Evolutionary conservation across 2,329 filamentous ascomycete species (phyloP), one percentile per base, ranked within the genome.

Genomic region (Fusarium napiforme): DNA sequence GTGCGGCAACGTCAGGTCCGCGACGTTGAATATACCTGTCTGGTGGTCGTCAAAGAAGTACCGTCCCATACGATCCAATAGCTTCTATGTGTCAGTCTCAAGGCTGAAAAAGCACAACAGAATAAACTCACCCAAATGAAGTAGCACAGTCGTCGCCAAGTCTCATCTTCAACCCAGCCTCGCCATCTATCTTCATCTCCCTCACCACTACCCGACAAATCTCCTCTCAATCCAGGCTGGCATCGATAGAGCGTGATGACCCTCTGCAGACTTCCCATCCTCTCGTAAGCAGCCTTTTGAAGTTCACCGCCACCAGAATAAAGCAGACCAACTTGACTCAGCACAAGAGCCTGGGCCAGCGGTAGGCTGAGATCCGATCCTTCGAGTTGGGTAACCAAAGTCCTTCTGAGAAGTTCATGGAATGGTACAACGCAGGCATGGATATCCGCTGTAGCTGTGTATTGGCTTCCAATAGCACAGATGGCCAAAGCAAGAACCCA

Each of bases 401-500:
- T 69, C n/a, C 75, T 63, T 8, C 76, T 56, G 0, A 79, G 46
- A 26, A 78, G 77, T 32, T 79, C 73, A 8, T 79, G 76, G 10
- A 79, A 28, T 4, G 75, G 77, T 2, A 42, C 15, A 5, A 79
- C 72, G 30, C 75, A 69, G 4, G 58, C 46, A 5, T 68, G 53
- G 1, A 79, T 66, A 12, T 79, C 76, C 2, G 57, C 37, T 0
- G 77, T 78, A 10, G 64, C 56, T 1, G 72, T 71, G 30, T 79
- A 79, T 5, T 79, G 78, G 8, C 64, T 71, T 7, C 78, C 78
- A 8, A 78, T 50, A 9, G 75, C 61, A 4, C 69, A 71, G 6
- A 79, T 69, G 1, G 77, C 75, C 1, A 79, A 32, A 4, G 75
- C 60, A 14, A 79, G 56, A 7, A 74, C 39, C 78, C 76, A 79